Base-by-base conservation (phyloP, 768 basidiomycete species). In the Piloderma croceum region DNA sequence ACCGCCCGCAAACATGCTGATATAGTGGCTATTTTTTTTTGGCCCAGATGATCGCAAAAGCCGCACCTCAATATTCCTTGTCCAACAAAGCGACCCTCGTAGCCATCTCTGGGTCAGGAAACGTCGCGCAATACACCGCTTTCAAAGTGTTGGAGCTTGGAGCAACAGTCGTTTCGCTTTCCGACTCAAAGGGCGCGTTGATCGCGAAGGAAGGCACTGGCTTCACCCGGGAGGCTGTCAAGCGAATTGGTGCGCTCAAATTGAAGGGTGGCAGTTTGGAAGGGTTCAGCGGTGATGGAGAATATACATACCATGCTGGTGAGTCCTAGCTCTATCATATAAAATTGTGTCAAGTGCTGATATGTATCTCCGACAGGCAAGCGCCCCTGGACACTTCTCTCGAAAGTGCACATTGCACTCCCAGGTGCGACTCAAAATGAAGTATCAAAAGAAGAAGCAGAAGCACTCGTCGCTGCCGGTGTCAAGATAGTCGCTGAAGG, bases 91-190 rank as follows among this genome's bases (percentile, higher is more conserved):
- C 60, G 34, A 77, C 75, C 22, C 63, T 70, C 34, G 77, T 78
- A 41, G 73, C 72, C 37, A 71, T 78, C 56, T 77, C 74, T 24
- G 76, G 84, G 41, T 74, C 81, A 18, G 84, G 83, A 19, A 87
- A 87, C 62, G 84, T 87, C 52, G 77, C 83, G 25, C 81, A 79
- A 51, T 84, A 67, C 67, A 83, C 83, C 38, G 84, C 84, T 1
- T 70, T 83, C 60, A 84, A 85, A 60, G 77, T 83, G 48, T 73
- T 87, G 60, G 81, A 82, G 61, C 79, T 85, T 56, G 84, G 83
- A 38, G 83, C 74, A 35, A 76, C 68, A 46, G 82, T 84, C 42
- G 61, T 81, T 54, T 78, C 81, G 15, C 73, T 87, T 45, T 83
- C 81, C 56, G 84, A 87, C 67, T 85, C 83, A 41, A 77, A 77